phyloP scores from a whole-genome alignment of 192 early-diverging fungal genomes.

The Coemansia brasiliensis region DNA sequence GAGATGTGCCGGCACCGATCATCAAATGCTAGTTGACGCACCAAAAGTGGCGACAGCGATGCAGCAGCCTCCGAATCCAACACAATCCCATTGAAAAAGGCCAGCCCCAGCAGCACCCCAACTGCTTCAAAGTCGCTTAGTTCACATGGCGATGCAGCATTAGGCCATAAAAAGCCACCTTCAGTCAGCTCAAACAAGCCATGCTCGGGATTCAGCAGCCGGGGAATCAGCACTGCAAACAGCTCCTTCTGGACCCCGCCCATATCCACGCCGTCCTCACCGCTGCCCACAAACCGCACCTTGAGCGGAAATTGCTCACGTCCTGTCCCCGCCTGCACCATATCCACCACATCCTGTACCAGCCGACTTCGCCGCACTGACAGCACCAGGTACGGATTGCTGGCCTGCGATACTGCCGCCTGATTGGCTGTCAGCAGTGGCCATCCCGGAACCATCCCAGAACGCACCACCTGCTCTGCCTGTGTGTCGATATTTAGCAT shows the following conservation, averaged over 20 bases:
- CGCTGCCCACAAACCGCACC: conserved; percentile 82
- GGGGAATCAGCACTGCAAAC: conserved; percentile 75
- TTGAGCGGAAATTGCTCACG: conserved; percentile 40
- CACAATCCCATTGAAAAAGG: conserved; percentile 82
- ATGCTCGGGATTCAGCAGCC: conserved; percentile 70
- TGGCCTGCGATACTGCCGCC: conserved; percentile 14
- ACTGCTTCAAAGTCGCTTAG: conserved; percentile 74
- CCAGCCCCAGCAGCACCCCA: conserved; percentile 88
- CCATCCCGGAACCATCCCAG: conserved; percentile 28
- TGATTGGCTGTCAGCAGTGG: conserved; percentile 25
- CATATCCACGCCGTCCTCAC: conserved; percentile 93
- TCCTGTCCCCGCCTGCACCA: conserved; percentile 8
- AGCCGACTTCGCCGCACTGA: conserved; percentile 69
- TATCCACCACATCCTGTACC: conserved; percentile 72
- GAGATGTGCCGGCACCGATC: neutral
- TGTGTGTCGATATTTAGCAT: conserved; percentile 37
- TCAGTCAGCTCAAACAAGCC: conserved; percentile 67
- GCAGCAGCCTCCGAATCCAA: conserved; percentile 60
- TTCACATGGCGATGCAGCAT: conserved; percentile 61
- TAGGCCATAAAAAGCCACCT: conserved; percentile 69
- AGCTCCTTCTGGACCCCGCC: conserved; percentile 98
- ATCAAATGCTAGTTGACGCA: conserved; percentile 60
- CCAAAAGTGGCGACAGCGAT: conserved; percentile 71
- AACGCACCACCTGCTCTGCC: conserved; percentile 32
- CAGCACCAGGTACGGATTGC: conserved; percentile 74